These are phyloP conservation scores for Aspergillus heteromorphus DNA, from an alignment of 495 filamentous ascomycete species.

Conservation along the genomic window DNA sequence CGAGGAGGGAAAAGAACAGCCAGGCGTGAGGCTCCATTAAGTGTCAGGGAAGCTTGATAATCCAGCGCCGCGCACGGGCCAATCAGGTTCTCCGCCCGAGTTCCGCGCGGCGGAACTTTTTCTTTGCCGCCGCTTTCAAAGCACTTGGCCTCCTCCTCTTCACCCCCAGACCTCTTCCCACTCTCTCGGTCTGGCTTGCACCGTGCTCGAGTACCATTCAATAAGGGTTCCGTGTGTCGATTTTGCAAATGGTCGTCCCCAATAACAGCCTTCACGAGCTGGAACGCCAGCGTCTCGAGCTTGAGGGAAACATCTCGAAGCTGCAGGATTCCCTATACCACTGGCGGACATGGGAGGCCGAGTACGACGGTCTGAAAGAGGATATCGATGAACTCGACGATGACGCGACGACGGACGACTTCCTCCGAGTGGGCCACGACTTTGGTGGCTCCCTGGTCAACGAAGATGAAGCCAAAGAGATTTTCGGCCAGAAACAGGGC, in stretches of 20 bases:
- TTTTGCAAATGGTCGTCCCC: constrained; percentile 27
- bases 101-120: constrained; percentile 24
- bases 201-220: neutral
- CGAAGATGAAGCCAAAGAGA: constrained; percentile 45
- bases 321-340: constrained; percentile 71
- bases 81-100: constrained; percentile 17
- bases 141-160: constrained; percentile 6
- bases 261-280: constrained; percentile 41
- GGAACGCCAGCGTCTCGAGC: constrained; percentile 66
- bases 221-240: neutral
- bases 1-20: neutral
- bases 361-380: constrained; percentile 84
- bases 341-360: constrained; percentile 86
- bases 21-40: neutral
- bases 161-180: neutral
- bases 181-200: constrained; percentile 8
- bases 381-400: constrained; percentile 57
- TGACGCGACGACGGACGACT: constrained; percentile 44
- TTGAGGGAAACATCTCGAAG: constrained; percentile 70
- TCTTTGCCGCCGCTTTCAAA: constrained; percentile 16
- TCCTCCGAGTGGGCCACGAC: constrained; percentile 43
- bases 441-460: constrained; percentile 51
- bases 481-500: constrained; percentile 31
- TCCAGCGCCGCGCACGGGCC: constrained; percentile 13
- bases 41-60: constrained; percentile 1